Base-by-base conservation (phyloP, 2,329 filamentous ascomycete species). In the Fusarium temperatum region DNA sequence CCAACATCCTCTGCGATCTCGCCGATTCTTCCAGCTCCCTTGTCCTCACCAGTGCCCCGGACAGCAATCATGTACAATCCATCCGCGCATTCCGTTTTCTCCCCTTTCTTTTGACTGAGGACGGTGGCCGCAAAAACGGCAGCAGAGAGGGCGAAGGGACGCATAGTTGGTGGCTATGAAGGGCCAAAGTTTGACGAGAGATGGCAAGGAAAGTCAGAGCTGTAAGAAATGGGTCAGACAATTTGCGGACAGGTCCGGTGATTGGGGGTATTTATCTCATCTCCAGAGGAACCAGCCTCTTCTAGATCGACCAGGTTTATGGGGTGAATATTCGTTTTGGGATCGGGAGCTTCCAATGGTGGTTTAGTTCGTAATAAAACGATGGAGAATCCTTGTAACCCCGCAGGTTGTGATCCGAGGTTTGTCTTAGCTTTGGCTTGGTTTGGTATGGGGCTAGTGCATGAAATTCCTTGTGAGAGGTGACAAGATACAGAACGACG, bases 31-130 rank as follows among this genome's bases (percentile, higher is more conserved):
- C 84, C 84, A 8, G 78, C 41, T 36, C 84, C 84, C 14, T 73
- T 54, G 10, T 75, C 51, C 73, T 85, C 84, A 28, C 44, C 66
- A 24, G 82, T 84, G 50, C 83, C 84, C 45, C 84, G 81, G 20
- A 83, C 81, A 58, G 82, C 82, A 63, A 85, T 75, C 59, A 85
- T 78, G 79, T 84, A 82, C 32, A 85, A 75, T 51, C 83, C 82
- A 44, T 78, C 71, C 45, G 79, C 77, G 77, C 83, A 85, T 59
- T 69, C 60, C 36, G 65, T 42, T 20, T 63, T 50, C 35, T 58
- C 74, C 2, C 70, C 68, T 48, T 70, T 75, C 48, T 78, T 78
- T 51, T 78, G 70, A 32, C 73, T 75, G 56, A 74, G 53, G 13
- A 75, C 73, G 36, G 74, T 61, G 50, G 75, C 77, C 59, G 75